phyloP scores from a whole-genome alignment of 345 rosid species.

The Salix exigua region DNA sequence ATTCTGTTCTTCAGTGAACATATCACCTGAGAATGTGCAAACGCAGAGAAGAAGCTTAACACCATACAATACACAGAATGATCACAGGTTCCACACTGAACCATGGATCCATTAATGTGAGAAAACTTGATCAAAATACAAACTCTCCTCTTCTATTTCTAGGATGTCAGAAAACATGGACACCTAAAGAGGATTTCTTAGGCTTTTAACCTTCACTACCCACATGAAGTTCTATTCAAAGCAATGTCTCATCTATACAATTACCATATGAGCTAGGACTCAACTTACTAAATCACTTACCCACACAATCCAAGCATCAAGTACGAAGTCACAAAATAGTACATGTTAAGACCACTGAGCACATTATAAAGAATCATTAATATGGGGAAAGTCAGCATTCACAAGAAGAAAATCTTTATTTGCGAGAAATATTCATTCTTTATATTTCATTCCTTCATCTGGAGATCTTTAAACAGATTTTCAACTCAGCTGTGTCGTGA shows the following conservation, averaged over 20 bases:
- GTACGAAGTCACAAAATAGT: background rate
- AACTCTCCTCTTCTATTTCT: background rate
- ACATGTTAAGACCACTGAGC: background rate
- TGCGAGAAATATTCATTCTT: background rate
- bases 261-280: background rate
- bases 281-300: background rate
- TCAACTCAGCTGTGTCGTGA: background rate
- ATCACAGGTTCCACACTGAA: background rate
- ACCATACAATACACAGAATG: background rate
- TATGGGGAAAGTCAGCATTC: background rate
- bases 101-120: background rate
- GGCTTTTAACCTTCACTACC: background rate
- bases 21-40: slow-evolving; percentile 55
- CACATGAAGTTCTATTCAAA: background rate
- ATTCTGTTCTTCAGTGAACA: slow-evolving; percentile 92
- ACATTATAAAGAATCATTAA: background rate
- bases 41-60: background rate
- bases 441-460: background rate
- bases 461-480: background rate
- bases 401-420: background rate
- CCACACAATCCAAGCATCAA: background rate
- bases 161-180: background rate
- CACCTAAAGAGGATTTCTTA: background rate
- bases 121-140: background rate
- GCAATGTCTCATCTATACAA: background rate